These are phyloP conservation scores for Ogataea pignaliae DNA, from an alignment of 805 yeast genomes.

Conservation along the genomic window DNA sequence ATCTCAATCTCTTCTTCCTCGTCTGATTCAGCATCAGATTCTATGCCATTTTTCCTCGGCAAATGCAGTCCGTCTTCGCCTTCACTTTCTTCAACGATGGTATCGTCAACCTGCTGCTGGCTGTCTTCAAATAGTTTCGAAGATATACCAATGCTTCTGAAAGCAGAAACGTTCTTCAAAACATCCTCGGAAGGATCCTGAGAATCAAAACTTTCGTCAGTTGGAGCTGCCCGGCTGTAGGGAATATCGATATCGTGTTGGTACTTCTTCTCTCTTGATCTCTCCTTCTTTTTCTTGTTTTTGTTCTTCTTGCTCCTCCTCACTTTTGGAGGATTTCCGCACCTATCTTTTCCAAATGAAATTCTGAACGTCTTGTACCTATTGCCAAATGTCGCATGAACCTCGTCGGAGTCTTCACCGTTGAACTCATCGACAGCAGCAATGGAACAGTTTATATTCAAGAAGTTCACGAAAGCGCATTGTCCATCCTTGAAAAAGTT, in stretches of 20 bases:
- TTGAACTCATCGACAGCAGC: conserved; percentile 58
- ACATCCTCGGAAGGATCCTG: conserved; percentile 3
- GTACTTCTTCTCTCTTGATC: conserved; percentile 2
- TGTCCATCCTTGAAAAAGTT: conserved; percentile 64
- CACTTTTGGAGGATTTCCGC: conserved; percentile 67
- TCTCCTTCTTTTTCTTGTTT: conserved; percentile 30
- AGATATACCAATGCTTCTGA: conserved; percentile 24
- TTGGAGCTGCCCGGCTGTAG: not conserved
- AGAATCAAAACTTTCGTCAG: not conserved
- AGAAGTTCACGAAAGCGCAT: conserved; percentile 73
- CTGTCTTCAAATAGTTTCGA: conserved; percentile 16
- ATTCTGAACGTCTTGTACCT: conserved; percentile 54
- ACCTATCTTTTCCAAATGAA: conserved; percentile 67
- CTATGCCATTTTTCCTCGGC: not conserved
- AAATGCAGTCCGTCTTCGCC: not conserved
- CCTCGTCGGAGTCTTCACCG: conserved; percentile 25
- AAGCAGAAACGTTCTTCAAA: conserved; percentile 10
- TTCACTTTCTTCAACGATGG: conserved; percentile 1
- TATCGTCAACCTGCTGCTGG: conserved; percentile 1
- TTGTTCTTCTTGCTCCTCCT: conserved; percentile 39
- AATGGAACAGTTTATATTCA: conserved; percentile 60
- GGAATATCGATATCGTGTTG: not conserved
- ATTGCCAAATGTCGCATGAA: conserved; percentile 37
- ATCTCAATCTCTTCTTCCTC: conserved; percentile 12
- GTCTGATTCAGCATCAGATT: conserved; percentile 5